Conservation (phyloP, 768 basidiomycete species). For the Myochromella boudieri region DNA sequence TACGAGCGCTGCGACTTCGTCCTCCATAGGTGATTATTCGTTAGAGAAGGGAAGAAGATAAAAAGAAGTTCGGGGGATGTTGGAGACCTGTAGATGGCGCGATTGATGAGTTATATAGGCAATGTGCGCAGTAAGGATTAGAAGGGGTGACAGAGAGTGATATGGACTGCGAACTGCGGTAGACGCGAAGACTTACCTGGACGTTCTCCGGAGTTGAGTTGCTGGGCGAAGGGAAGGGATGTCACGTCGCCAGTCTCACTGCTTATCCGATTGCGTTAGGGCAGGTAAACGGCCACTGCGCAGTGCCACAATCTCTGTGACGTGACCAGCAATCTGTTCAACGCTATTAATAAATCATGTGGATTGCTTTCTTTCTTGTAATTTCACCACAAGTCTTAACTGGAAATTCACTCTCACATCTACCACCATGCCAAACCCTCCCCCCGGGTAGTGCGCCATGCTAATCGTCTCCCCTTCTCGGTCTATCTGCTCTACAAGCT, state of each 20-base stretch:
- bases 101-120: conserved; percentile 13
- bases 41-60: conserved; percentile 25
- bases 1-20: conserved; percentile 49
- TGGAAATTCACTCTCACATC: too few species aligned
- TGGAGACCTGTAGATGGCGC: conserved; percentile 14
- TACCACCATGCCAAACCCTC: conserved; percentile 12
- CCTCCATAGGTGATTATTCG: conserved; percentile 44
- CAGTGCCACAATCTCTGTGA: neutral
- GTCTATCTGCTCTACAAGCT: conserved; percentile 14
- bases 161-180: conserved; percentile 23
- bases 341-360: conserved; percentile 5
- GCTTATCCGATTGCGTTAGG: conserved; percentile 37
- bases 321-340: neutral
- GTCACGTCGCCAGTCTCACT: conserved; percentile 18
- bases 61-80: conserved; percentile 15
- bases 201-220: conserved; percentile 17
- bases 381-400: neutral
- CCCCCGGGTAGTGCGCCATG: conserved; percentile 20
- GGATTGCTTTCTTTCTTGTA: conserved; percentile 11
- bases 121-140: conserved; percentile 14
- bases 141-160: neutral
- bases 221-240: conserved; percentile 27
- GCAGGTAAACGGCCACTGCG: conserved; percentile 24
- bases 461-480: conserved; percentile 14
- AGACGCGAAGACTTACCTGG: conserved; percentile 12